Evolutionary conservation across 768 basidiomycete genomes (phyloP), one percentile per base, ranked within the genome.

Genomic region (Rickenella mellea): DNA sequence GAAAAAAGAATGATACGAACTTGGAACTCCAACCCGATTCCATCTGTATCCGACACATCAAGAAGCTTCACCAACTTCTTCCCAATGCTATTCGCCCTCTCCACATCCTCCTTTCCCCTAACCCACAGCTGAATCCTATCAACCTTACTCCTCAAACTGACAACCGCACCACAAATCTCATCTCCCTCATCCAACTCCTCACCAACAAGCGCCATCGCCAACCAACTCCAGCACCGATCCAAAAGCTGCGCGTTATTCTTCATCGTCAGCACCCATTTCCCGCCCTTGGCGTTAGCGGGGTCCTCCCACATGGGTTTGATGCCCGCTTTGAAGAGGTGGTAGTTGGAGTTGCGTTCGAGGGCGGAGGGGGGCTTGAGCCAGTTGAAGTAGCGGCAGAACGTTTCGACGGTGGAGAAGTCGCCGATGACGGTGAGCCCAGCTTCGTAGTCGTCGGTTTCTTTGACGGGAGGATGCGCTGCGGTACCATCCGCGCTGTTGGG

Each of bases 221-320:
- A 68, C 78, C 88, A 91, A 36, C 71, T 72, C 91, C 92, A 96
- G 59, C 83, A 88, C 27, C 84, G 71, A 66, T 96, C 91, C 39
- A 94, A 66, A 51, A 91, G 58, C 36, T 63, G 61, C 3, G 87
- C 78, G 49, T 82, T 85, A 52, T 83, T 81, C 68, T 84, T 83
- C 82, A 94, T 89, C 53, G 89, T 89, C 44, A 97, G 61, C 15
- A 92, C 89, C 92, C 92, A 96, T 65, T 92, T 93, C 27, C 92
- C 92, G 15, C 92, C 92, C 41, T 82, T 74, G 20, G 86, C 84
- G 55, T 96, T 96, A 41, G 89, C 86, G 24, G 76, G 76, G 58
- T 94, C 92, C 65, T 94, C 92, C 91, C 91, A 96, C 92, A 96
- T 94, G 11, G 89, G 89, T 56, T 90, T 89, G 68, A 92, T 92